These are phyloP conservation scores for Neofusicoccum kwambonambiense DNA, from an alignment of 2,329 filamentous ascomycete species.

Conservation along the genomic window DNA sequence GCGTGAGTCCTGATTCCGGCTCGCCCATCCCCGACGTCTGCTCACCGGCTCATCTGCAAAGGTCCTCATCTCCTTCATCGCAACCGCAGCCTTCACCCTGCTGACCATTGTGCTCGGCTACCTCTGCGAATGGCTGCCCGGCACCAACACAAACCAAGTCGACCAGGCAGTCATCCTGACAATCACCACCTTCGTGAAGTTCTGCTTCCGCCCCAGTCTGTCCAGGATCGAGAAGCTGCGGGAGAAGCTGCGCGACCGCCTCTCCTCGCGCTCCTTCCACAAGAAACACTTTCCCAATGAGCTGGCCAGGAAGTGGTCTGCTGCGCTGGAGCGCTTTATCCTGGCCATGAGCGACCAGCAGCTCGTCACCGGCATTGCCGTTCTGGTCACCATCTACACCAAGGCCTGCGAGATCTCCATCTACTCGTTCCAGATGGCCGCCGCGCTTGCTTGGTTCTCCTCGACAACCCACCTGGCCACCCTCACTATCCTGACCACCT, in stretches of 20 bases:
- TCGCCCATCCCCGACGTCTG: neutral
- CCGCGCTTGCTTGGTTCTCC: constrained; percentile 28
- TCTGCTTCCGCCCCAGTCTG: constrained; percentile 2
- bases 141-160: neutral
- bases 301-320: neutral
- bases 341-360: constrained; percentile 30
- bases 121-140: constrained; percentile 1
- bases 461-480: constrained; percentile 27
- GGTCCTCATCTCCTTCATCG: constrained; percentile 6
- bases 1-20: neutral
- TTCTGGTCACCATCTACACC: constrained; percentile 26
- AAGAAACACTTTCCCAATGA: neutral
- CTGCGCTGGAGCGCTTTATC: constrained; percentile 24
- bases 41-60: neutral
- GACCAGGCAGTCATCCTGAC: neutral
- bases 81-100: neutral
- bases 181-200: neutral
- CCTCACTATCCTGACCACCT: constrained; percentile 21
- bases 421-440: constrained; percentile 25
- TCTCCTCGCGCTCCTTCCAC: neutral
- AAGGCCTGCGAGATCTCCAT: constrained; percentile 27
- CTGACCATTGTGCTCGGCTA: constrained; percentile 2
- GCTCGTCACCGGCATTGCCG: constrained; percentile 27
- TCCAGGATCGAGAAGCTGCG: neutral
- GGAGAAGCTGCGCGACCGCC: neutral